Evolutionary conservation across 75 land plant species (phyloP), one percentile per base, ranked within the genome.

Genomic region (Picea sitchensis): DNA sequence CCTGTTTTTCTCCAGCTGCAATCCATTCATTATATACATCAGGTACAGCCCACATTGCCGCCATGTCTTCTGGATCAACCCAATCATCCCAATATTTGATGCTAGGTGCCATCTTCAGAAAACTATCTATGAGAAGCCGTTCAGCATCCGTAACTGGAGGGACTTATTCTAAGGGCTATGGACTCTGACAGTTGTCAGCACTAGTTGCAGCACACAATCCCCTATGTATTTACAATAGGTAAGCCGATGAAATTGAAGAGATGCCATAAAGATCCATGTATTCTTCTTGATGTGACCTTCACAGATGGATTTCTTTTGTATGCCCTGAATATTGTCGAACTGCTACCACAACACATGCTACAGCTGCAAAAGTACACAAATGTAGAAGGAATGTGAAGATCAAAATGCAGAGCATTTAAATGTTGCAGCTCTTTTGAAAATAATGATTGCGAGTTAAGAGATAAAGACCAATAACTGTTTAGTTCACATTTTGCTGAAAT

Each of bases 41-140:
- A 68, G 92, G 84, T 74, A 87, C 81, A 44, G 34, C 64, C 99
- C 99, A 97, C 99, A 97, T 80, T 62, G 84, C 93, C 20, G 92
- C 89, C 87, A 95, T 85, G 78, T 97, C 99, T 74, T 84, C 74
- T 11, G 86, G 77, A 75, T 95, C 95, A 31, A 81, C 87, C 80
- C 99, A 97, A 67, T 97, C 99, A 81, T 97, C 90, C 99, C 95
- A 95, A 77, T 88, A 97, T 75, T 86, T 95, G 86, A 86, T 93
- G 77, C 82, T 89, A 51, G 73, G 73, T 4, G 47, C 73, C 73
- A 69, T 69, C 18, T 18, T 41, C 34, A 30, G 7, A 41, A 20
- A 69, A 41, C 47, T 17, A 41, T 5, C 12, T 14, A 14, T 69
- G 8, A 69, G 18, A 69, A 69, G 12, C 34, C n/a, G 44, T 69